Conservation (phyloP, 2,329 filamentous ascomycete genomes). For the Calonectria hongkongensis region DNA sequence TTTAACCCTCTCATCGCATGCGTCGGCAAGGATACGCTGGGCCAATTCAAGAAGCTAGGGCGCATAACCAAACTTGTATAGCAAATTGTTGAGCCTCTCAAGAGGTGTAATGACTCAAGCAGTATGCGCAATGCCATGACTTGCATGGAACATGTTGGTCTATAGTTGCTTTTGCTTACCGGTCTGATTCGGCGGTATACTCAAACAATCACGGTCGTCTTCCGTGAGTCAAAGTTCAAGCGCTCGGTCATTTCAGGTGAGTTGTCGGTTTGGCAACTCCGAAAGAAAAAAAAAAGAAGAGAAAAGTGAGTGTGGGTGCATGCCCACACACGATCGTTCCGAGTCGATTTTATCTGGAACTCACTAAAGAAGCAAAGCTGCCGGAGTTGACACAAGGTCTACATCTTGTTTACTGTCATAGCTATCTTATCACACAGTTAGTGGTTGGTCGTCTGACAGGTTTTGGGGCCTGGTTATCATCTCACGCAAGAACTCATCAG, state of each 20-base stretch:
- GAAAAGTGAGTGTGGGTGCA: not conserved
- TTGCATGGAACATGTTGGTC: constrained; percentile 25
- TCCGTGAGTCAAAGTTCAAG: constrained; percentile 12
- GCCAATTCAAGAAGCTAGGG: constrained; percentile 42
- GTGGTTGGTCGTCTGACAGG: constrained; percentile 31
- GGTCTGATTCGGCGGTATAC: constrained; percentile 16
- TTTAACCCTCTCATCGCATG: constrained; percentile 20
- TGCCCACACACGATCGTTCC: not conserved
- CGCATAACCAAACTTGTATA: constrained; percentile 18
- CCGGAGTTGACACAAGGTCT: not conserved
- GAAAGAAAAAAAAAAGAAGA: not conserved
- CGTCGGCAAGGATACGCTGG: constrained; percentile 36
- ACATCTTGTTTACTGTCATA: not conserved
- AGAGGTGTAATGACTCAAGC: constrained; percentile 32
- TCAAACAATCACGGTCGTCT: not conserved
- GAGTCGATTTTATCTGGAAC: not conserved
- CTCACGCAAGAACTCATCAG: too few relatives aligned
- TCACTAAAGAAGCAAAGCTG: constrained; percentile 34
- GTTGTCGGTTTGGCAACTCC: constrained; percentile 28
- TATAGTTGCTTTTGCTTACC: constrained; percentile 25
- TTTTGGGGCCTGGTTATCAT: constrained; percentile 20
- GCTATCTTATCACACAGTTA: not conserved
- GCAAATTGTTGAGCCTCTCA: constrained; percentile 34
- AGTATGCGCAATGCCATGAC: constrained; percentile 30
- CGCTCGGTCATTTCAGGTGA: constrained; percentile 36